Percentiles rank a stretch among this genome's conserved stretches.
phyloP scores from a whole-genome alignment of 495 filamentous ascomycete species.

The Penicillium roqueforti region DNA sequence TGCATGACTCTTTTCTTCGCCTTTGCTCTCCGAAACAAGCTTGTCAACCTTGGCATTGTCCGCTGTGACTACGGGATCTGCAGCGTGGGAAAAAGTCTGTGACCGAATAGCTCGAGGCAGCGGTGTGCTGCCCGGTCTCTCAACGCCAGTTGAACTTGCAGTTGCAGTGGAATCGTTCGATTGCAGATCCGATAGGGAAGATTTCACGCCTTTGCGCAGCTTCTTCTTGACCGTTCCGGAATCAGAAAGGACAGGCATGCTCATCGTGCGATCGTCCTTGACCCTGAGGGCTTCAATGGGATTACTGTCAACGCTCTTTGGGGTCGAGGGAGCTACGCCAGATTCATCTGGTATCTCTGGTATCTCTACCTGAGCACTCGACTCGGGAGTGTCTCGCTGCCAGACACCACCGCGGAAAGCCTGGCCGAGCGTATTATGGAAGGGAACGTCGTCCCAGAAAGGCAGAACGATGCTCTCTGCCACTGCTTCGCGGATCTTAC shows the following conservation, averaged over 20 bases:
- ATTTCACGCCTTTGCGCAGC: slow-evolving; percentile 31
- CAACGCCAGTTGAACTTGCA: slow-evolving; percentile 38
- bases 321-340: slow-evolving; percentile 47
- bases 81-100: slow-evolving; percentile 59
- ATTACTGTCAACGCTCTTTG: slow-evolving; percentile 32
- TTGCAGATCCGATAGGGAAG: slow-evolving; percentile 27
- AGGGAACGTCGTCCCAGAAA: slow-evolving; percentile 93
- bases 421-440: slow-evolving; percentile 72
- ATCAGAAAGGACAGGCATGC: slow-evolving; percentile 44
- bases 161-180: slow-evolving; percentile 24
- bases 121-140: slow-evolving; percentile 32
- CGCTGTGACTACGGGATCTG: slow-evolving; percentile 58
- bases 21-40: slow-evolving; percentile 35
- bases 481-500: slow-evolving; percentile 85
- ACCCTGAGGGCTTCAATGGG: slow-evolving; percentile 32
- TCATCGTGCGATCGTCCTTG: slow-evolving; percentile 59
- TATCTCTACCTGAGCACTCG: slow-evolving; percentile 47
- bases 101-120: slow-evolving; percentile 56
- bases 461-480: slow-evolving; percentile 90
- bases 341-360: slow-evolving; percentile 55
- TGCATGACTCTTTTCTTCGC: slow-evolving; percentile 51
- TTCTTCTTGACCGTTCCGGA: slow-evolving; percentile 25
- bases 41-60: slow-evolving; percentile 60
- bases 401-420: slow-evolving; percentile 88
- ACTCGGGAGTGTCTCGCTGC: slow-evolving; percentile 52